Percentiles rank a stretch among this genome's conserved stretches.
phyloP scores from a whole-genome alignment of 768 basidiomycete genomes.

The Boletus rufocinnamomeus region DNA sequence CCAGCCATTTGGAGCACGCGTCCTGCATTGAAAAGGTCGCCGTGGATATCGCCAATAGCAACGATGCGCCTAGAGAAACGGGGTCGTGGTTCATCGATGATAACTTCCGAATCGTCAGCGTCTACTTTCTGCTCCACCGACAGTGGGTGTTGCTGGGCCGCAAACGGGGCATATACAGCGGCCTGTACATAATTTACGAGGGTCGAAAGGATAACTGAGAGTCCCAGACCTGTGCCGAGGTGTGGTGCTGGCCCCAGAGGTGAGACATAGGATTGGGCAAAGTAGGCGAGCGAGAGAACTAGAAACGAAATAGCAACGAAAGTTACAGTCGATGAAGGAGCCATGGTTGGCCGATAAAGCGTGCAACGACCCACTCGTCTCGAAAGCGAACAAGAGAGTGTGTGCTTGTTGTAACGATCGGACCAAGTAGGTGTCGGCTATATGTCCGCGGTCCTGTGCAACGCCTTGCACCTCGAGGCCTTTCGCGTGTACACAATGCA shows the following conservation, averaged over 20 bases:
- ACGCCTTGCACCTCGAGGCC: conserved; percentile 27
- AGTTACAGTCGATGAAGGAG: conserved; percentile 23
- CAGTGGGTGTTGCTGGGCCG: conserved; percentile 16
- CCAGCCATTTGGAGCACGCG: conserved; percentile 78
- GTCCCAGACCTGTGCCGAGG: conserved; percentile 27
- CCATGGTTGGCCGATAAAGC: conserved; percentile 18
- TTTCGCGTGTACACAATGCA: conserved; percentile 28
- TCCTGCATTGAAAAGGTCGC: conserved; percentile 79
- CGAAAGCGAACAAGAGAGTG: conserved; percentile 4
- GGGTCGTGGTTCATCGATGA: conserved; percentile 30
- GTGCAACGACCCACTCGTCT: conserved; percentile 7
- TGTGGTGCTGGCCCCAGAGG: conserved; percentile 35
- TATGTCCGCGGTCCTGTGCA: conserved; percentile 13
- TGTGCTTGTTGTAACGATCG: conserved; percentile 2
- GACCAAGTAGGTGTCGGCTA: conserved; percentile 21
- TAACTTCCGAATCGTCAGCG: conserved; percentile 11
- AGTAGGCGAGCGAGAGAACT: conserved; percentile 34
- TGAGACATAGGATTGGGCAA: conserved; percentile 33
- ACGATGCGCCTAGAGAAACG: conserved; percentile 58
- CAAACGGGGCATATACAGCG: conserved; percentile 24
- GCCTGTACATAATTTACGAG: conserved; percentile 30
- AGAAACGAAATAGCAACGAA: conserved; percentile 29
- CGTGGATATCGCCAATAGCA: conserved; percentile 92
- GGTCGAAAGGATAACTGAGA: conserved; percentile 28
- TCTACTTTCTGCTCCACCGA: conserved; percentile 5